These are phyloP conservation scores for Tetraselmis chui DNA, from an alignment of 139 green algal species.

Conservation along the genomic window DNA sequence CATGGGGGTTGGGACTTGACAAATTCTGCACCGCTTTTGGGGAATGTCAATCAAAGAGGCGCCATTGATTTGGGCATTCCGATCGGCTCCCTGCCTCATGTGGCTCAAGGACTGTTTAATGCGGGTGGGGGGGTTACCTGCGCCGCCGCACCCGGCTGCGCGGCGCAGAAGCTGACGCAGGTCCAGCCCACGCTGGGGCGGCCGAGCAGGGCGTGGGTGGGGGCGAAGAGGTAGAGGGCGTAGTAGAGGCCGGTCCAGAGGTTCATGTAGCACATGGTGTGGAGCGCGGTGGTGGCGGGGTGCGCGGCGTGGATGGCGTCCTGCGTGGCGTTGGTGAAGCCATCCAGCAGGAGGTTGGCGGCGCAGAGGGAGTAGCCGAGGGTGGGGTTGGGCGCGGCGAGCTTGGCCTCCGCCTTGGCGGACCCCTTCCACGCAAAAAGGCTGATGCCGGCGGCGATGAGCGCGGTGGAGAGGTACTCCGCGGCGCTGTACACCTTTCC, in stretches of 20 bases:
- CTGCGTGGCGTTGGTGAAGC: constrained; percentile 91
- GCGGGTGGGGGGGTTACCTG: too few relatives aligned
- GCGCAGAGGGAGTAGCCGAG: constrained; percentile 87
- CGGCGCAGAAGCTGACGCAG: constrained; percentile 49
- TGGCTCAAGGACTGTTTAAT: too few relatives aligned
- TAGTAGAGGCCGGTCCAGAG: constrained; percentile 82
- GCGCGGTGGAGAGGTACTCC: constrained; percentile 81
- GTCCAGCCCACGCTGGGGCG: neutral
- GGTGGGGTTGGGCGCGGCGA: constrained; percentile 72
- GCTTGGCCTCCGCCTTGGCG: constrained; percentile 50
- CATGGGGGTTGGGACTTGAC: too few relatives aligned
- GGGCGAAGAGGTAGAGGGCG: constrained; percentile 62
- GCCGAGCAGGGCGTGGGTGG: constrained; percentile 12
- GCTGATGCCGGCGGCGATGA: constrained; percentile 73
- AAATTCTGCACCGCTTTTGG: too few relatives aligned
- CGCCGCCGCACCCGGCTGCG: constrained; percentile 54
- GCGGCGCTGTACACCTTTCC: constrained; percentile 66
- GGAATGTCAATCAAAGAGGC: too few relatives aligned
- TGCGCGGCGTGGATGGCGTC: constrained; percentile 75
- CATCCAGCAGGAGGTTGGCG: constrained; percentile 89
- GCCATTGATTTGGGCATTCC: too few relatives aligned
- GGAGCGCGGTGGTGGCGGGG: constrained; percentile 55
- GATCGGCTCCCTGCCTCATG: too few relatives aligned
- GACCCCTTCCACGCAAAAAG: constrained; percentile 72
- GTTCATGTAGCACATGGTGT: constrained; percentile 99